These are phyloP conservation scores for Cadophora sp. DNA, from an alignment of 2,329 filamentous ascomycete species.

Conservation along the genomic window DNA sequence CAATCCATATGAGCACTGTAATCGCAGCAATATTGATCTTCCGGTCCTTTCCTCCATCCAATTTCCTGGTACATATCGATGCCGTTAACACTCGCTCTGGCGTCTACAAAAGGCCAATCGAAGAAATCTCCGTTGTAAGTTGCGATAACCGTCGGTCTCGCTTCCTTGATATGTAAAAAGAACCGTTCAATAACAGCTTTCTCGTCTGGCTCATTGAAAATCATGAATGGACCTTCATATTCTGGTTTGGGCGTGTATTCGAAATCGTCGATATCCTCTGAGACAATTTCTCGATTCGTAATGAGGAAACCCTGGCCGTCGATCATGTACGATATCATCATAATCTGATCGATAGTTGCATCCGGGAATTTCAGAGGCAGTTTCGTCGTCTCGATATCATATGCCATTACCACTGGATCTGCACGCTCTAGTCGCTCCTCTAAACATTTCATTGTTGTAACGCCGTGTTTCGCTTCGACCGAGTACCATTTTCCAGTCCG, in stretches of 20 bases:
- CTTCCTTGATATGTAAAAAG: constrained; percentile 94
- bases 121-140: constrained; percentile 99
- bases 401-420: constrained; percentile 98
- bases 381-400: constrained; percentile 98
- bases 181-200: constrained; percentile 88
- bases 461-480: constrained; percentile 91
- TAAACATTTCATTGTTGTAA: constrained; percentile 82
- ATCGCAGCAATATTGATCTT: constrained; percentile 95
- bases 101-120: constrained; percentile 99
- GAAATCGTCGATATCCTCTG: constrained; percentile 96
- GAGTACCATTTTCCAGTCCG: constrained; percentile 97
- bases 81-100: constrained; percentile 88
- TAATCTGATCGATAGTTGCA: constrained; percentile 91
- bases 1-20: constrained; percentile 99
- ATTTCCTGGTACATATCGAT: constrained; percentile 99
- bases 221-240: constrained; percentile 93
- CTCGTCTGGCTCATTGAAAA: constrained; percentile 97
- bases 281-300: constrained; percentile 96
- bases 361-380: constrained; percentile 96
- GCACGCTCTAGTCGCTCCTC: constrained; percentile 88
- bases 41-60: constrained; percentile 91
- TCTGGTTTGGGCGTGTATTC: constrained; percentile 98
- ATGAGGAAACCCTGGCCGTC: constrained; percentile 98
- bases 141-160: constrained; percentile 92
- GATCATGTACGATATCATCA: constrained; percentile 99